These are phyloP conservation scores for Voacanga thouarsii DNA, from an alignment of 257 asterid genomes.

Conservation along the genomic window DNA sequence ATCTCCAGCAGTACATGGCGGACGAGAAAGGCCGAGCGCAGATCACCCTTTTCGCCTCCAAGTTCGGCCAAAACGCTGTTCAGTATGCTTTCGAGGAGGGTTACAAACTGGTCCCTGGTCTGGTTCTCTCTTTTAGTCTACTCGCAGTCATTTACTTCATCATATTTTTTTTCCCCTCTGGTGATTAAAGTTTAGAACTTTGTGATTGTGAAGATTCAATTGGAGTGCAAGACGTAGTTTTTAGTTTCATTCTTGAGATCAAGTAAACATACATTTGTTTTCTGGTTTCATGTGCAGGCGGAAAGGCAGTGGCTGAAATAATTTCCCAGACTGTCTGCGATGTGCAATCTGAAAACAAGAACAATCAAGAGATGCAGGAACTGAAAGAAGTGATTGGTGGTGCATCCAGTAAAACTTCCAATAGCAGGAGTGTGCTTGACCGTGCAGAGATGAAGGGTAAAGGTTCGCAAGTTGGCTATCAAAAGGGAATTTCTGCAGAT, in stretches of 20 bases:
- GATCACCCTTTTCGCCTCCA: slow-evolving; percentile 20
- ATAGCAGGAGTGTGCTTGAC: slow-evolving; percentile 7
- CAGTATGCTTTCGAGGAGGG: slow-evolving; percentile 27
- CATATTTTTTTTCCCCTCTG: not conserved
- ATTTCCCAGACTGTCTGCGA: slow-evolving; percentile 30
- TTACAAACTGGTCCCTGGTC: slow-evolving; percentile 42
- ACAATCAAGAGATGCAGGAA: slow-evolving; percentile 5
- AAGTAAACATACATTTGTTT: too few species aligned
- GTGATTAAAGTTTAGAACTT: not conserved
- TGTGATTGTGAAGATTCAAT: not conserved
- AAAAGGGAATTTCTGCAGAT: not conserved
- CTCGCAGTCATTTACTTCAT: too few species aligned
- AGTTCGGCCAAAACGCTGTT: slow-evolving; percentile 35
- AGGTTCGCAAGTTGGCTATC: slow-evolving; percentile 1
- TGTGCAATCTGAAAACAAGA: slow-evolving; percentile 28
- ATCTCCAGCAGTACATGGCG: slow-evolving; percentile 19
- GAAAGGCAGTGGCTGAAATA: slow-evolving; percentile 27
- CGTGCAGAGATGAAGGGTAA: slow-evolving; percentile 15
- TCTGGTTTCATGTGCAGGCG: slow-evolving; percentile 24
- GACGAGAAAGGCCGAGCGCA: slow-evolving; percentile 32
- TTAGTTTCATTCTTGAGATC: not conserved
- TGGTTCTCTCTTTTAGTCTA: not conserved
- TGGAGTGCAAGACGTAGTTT: not conserved
- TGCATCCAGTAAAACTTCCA: not conserved
- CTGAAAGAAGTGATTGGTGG: slow-evolving; percentile 4